phyloP scores from a whole-genome alignment of 2,329 filamentous ascomycete species.

The Immersiporthe knoxdaviesiana region DNA sequence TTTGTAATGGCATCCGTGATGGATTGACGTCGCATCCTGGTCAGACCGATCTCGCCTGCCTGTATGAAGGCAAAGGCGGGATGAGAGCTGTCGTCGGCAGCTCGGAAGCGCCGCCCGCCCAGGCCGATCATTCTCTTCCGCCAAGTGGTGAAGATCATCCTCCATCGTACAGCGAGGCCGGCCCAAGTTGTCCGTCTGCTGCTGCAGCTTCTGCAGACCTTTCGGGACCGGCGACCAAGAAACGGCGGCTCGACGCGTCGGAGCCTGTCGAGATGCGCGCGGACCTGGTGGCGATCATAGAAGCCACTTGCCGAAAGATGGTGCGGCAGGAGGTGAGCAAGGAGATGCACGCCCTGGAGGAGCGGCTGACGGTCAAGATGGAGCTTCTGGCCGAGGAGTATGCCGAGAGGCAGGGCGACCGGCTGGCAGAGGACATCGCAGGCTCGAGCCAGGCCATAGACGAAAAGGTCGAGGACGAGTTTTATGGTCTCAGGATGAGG shows the following conservation, averaged over 20 bases:
- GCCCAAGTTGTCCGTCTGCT: background rate
- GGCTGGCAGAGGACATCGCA: constrained; percentile 14
- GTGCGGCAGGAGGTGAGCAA: constrained; percentile 9
- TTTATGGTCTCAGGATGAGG: constrained; percentile 11
- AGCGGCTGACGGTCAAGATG: constrained; percentile 13
- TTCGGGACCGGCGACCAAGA: constrained; percentile 4
- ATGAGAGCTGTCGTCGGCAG: background rate
- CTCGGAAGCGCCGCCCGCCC: background rate
- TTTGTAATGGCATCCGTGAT: constrained; percentile 4
- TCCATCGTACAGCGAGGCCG: constrained; percentile 13
- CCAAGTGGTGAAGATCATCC: constrained; percentile 4
- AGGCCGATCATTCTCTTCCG: background rate
- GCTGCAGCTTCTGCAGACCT: background rate
- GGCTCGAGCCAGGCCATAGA: constrained; percentile 13
- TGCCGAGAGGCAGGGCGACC: constrained; percentile 8
- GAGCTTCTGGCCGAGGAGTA: constrained; percentile 4
- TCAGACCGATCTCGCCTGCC: constrained; percentile 17
- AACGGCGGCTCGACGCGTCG: constrained; percentile 1
- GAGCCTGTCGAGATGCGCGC: background rate
- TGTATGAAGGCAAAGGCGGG: constrained; percentile 20
- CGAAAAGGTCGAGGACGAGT: constrained; percentile 18
- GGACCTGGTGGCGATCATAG: constrained; percentile 8
- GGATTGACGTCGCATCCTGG: constrained; percentile 5
- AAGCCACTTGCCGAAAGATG: constrained; percentile 11
- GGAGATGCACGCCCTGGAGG: constrained; percentile 13